Conservation (phyloP, 805 yeast genomes). For the Lipomyces yamadae region DNA sequence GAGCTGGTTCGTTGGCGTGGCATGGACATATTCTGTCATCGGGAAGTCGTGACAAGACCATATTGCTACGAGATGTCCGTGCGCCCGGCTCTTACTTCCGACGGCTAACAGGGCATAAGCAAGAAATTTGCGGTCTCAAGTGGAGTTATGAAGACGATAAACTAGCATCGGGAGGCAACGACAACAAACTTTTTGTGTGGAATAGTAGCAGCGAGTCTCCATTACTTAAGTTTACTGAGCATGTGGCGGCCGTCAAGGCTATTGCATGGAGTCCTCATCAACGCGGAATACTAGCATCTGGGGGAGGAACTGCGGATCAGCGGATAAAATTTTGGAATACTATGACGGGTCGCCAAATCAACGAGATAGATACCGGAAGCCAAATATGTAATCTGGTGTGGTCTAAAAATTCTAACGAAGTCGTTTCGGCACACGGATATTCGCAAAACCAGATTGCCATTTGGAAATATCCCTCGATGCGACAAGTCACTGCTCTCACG, state of each 20-base stretch:
- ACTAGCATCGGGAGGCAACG: slow-evolving; percentile 95
- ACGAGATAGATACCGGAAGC: slow-evolving; percentile 91
- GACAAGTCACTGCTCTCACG: slow-evolving; percentile 88
- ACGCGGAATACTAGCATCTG: slow-evolving; percentile 88
- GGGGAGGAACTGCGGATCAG: slow-evolving; percentile 96
- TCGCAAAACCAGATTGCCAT: slow-evolving; percentile 86
- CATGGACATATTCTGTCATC: slow-evolving; percentile 85
- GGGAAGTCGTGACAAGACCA: slow-evolving; percentile 84
- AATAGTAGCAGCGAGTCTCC: slow-evolving; percentile 76
- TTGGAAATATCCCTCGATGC: slow-evolving; percentile 93
- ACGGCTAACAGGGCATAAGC: slow-evolving; percentile 75
- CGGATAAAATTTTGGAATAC: slow-evolving; percentile 92
- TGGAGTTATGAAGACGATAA: slow-evolving; percentile 94
- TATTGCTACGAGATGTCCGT: slow-evolving; percentile 89
- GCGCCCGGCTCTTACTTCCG: slow-evolving; percentile 79
- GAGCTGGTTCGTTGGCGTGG: slow-evolving; percentile 89
- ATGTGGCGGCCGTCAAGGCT: slow-evolving; percentile 95
- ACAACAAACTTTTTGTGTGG: slow-evolving; percentile 85
- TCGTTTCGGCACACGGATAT: slow-evolving; percentile 94
- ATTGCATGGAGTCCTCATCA: slow-evolving; percentile 98
- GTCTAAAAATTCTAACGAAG: slow-evolving; percentile 89
- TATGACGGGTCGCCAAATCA: slow-evolving; percentile 68
- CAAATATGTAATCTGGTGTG: slow-evolving; percentile 94
- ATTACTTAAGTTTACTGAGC: slow-evolving; percentile 73
- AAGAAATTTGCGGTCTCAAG: slow-evolving; percentile 93